A percentile compares a stretch with the other conserved stretches of the same genome.
Conservation (phyloP, 331 rosid species). For the Cydonia oblonga region DNA sequence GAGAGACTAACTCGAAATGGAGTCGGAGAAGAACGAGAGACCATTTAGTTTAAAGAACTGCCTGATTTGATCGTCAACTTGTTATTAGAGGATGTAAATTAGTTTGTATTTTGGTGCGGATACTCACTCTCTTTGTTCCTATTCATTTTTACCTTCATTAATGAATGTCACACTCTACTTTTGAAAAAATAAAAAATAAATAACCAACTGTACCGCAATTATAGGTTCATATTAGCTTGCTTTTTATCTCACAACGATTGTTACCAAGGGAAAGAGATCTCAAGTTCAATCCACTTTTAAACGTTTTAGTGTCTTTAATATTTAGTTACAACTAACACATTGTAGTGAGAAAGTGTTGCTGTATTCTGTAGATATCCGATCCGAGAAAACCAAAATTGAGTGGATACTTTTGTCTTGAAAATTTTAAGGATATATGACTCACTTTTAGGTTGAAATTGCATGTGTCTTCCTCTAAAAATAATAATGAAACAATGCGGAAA, state of each 20-base stretch:
- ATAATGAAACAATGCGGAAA: not conserved
- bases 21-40: not conserved
- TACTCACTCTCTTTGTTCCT: not conserved
- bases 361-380: not conserved
- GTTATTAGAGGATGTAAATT: too few species aligned
- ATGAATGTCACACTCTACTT: too few species aligned
- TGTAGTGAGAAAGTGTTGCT: too few species aligned
- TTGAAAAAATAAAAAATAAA: too few species aligned
- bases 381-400: not conserved
- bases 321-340: too few species aligned
- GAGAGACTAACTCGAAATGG: not conserved
- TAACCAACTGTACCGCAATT: too few species aligned
- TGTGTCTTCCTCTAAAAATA: not conserved
- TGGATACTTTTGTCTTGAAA: not conserved
- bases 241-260: too few species aligned
- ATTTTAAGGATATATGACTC: not conserved
- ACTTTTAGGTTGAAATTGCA: not conserved
- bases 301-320: not conserved
- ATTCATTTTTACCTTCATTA: too few species aligned
- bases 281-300: too few species aligned
- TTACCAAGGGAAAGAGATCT: too few species aligned
- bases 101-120: not conserved
- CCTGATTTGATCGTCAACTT: not conserved
- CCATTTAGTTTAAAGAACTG: not conserved
- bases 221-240: not conserved